phyloP scores from a whole-genome alignment of 2,329 filamentous ascomycete species.

The Xylaria sp. region DNA sequence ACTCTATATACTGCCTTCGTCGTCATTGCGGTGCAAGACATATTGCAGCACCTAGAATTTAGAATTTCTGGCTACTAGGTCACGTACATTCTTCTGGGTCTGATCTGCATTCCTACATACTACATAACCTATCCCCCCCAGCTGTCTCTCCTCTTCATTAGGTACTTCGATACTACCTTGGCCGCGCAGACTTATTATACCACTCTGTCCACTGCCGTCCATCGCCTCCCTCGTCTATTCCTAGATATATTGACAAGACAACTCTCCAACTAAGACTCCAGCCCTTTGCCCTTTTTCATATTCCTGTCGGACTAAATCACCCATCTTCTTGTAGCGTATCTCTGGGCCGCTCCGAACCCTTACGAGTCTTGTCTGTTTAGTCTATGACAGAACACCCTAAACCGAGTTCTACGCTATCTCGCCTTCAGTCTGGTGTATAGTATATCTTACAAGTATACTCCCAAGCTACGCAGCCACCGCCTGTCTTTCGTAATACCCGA shows the following conservation, averaged over 20 bases:
- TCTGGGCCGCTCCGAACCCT: neutral
- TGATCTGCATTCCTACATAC: conserved; percentile 7
- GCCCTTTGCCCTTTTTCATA: neutral
- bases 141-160: neutral
- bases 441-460: neutral
- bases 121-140: too few species aligned
- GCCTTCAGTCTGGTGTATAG: too few species aligned
- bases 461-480: neutral
- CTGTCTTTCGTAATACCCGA: neutral
- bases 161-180: neutral
- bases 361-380: neutral
- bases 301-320: neutral
- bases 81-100: neutral
- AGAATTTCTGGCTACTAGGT: neutral
- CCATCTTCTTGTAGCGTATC: neutral
- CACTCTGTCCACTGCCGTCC: neutral
- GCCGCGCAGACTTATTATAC: neutral
- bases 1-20: neutral
- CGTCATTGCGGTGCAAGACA: conserved; percentile 3
- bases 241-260: conserved; percentile 12
- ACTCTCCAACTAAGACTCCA: neutral
- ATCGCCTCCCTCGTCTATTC: neutral
- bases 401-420: neutral
- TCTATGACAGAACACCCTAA: neutral
- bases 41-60: conserved; percentile 2